A percentile compares a stretch with the other conserved stretches of the same genome.
Conservation (phyloP, 2,329 filamentous ascomycete genomes). For the Hypoxylon sp. region DNA sequence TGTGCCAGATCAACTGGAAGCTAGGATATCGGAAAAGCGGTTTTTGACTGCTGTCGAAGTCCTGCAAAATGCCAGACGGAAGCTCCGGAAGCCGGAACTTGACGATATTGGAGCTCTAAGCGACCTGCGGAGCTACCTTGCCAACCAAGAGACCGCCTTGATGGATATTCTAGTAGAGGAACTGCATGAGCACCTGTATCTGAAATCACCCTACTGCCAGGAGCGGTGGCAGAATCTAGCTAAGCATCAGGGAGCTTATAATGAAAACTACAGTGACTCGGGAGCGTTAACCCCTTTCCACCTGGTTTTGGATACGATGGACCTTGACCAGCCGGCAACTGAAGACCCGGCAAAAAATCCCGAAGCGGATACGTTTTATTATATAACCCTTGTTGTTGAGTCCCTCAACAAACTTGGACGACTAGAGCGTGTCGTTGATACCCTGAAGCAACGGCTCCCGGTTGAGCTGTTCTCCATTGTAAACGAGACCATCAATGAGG, state of each 20-base stretch:
- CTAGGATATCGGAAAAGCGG: constrained; percentile 94
- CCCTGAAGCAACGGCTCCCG: constrained; percentile 91
- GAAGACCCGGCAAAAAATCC: constrained; percentile 95
- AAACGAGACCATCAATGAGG: constrained; percentile 93
- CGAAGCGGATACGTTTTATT: constrained; percentile 95
- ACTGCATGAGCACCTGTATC: constrained; percentile 94
- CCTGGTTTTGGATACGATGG: constrained; percentile 71
- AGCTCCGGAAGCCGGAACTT: constrained; percentile 88
- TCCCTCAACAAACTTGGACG: constrained; percentile 90
- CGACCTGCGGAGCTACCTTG: constrained; percentile 88
- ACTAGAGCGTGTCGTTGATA: constrained; percentile 88
- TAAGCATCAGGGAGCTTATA: constrained; percentile 72
- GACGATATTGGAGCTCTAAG: constrained; percentile 91
- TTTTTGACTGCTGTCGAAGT: constrained; percentile 95
- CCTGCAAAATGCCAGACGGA: constrained; percentile 86
- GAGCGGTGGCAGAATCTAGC: constrained; percentile 92
- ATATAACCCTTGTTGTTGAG: constrained; percentile 89
- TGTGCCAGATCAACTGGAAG: constrained; percentile 93
- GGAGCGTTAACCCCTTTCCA: constrained; percentile 69
- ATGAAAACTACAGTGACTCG: constrained; percentile 64
- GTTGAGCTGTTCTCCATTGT: constrained; percentile 95
- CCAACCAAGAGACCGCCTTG: constrained; percentile 91
- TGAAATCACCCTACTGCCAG: constrained; percentile 98
- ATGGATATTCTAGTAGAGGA: constrained; percentile 98
- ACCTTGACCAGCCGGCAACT: constrained; percentile 73